Percentiles rank a stretch among this genome's conserved stretches.
Conservation (phyloP, 306 rosid species). For the Rosa persica region DNA sequence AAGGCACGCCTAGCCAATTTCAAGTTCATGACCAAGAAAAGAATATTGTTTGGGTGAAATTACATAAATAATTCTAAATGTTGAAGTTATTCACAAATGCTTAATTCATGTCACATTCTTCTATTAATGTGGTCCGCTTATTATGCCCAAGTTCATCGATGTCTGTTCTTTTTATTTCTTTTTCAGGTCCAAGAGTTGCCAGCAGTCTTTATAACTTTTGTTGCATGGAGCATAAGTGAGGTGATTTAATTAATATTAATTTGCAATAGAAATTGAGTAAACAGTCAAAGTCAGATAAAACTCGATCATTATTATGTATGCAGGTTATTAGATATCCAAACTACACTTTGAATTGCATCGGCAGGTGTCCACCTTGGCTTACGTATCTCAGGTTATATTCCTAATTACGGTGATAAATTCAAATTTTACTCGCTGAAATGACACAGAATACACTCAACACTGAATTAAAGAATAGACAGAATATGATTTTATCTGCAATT, state of each 20-base stretch:
- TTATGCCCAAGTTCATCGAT: neutral
- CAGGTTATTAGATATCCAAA: slow-evolving; percentile 86
- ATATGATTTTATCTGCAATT: slow-evolving; percentile 12
- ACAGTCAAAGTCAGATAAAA: neutral
- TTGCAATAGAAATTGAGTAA: neutral
- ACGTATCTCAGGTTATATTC: slow-evolving; percentile 75
- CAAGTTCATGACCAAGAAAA: neutral
- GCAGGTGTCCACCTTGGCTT: slow-evolving; percentile 79
- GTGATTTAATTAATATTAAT: slow-evolving; percentile 30
- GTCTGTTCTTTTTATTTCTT: slow-evolving; percentile 11
- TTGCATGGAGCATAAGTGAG: slow-evolving; percentile 88
- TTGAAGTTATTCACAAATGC: neutral
- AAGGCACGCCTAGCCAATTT: neutral
- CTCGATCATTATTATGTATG: slow-evolving; percentile 23
- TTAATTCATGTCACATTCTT: neutral
- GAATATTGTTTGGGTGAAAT: neutral
- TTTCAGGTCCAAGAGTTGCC: slow-evolving; percentile 67
- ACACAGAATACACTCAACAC: neutral
- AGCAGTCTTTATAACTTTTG: slow-evolving; percentile 69
- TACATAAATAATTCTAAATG: neutral
- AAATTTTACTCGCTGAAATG: neutral
- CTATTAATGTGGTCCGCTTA: slow-evolving; percentile 11
- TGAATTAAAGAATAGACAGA: neutral
- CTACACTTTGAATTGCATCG: slow-evolving; percentile 67
- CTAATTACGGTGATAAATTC: slow-evolving; percentile 1